Percentiles rank a stretch among this genome's conserved stretches.
Conservation (phyloP, 345 rosid species). For the Stellera chamaejasme region DNA sequence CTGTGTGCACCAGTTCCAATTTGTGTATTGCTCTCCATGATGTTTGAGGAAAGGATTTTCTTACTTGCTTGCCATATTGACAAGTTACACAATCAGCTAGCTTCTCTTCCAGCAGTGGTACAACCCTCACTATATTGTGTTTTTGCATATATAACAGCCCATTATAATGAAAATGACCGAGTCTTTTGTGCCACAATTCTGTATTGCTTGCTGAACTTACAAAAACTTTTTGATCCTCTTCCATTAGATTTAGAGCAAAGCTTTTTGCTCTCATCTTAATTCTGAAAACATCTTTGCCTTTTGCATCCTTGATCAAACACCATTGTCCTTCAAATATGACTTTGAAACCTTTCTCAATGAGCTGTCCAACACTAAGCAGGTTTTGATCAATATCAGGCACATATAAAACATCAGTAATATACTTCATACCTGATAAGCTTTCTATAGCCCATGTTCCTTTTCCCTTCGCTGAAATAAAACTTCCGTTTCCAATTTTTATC, state of each 20-base stretch:
- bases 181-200: not conserved
- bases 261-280: not conserved
- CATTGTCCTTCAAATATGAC: not conserved
- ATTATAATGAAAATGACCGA: too few species aligned
- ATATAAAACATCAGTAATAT: not conserved
- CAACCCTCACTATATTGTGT: not conserved
- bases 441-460: not conserved
- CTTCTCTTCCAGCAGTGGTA: not conserved
- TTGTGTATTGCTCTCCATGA: not conserved
- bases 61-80: not conserved
- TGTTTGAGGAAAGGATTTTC: too few species aligned
- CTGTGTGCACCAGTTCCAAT: not conserved
- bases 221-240: not conserved
- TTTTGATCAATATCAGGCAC: not conserved
- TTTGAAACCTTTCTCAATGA: not conserved
- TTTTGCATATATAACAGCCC: not conserved
- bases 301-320: conserved; percentile 1
- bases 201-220: not conserved
- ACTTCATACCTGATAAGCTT: not conserved
- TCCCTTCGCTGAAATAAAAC: not conserved
- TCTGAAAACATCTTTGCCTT: not conserved
- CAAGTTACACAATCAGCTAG: not conserved
- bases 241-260: conserved; percentile 2
- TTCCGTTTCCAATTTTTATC: not conserved
- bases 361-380: not conserved